A percentile compares a stretch with the other conserved stretches of the same genome.
Evolutionary conservation across 352 stramenopile species (phyloP).

Genomic region (Globisporangium parvum): DNA sequence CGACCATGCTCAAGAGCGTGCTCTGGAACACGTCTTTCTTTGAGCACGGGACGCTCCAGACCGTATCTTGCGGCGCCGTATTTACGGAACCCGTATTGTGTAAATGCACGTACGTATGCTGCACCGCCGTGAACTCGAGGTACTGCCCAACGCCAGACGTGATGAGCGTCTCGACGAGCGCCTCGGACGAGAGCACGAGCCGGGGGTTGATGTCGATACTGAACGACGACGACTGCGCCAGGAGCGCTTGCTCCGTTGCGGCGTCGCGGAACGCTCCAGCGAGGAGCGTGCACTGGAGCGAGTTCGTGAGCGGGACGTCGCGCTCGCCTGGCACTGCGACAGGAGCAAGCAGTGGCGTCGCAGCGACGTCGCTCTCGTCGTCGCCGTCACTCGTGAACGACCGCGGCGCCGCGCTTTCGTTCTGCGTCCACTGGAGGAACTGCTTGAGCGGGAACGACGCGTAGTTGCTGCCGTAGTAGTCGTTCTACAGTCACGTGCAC

Average conservation of each 20-base stretch:
- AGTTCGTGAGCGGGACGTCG: conserved; percentile 33
- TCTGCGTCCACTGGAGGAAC: conserved; percentile 53
- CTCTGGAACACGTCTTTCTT: conserved; percentile 89
- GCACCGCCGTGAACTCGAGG: conserved; percentile 84
- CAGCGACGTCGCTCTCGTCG: conserved; percentile 17
- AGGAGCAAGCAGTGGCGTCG: background rate
- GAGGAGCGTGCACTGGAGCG: conserved; percentile 43
- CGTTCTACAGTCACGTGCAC: conserved; percentile 34
- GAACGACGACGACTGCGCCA: conserved; percentile 47
- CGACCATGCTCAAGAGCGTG: conserved; percentile 73
- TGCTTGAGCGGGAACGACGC: conserved; percentile 57
- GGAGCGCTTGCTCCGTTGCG: conserved; percentile 25
- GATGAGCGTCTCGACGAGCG: conserved; percentile 80
- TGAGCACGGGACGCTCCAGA: conserved; percentile 83
- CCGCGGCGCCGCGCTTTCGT: conserved; percentile 30
- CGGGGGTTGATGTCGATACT: conserved; percentile 76
- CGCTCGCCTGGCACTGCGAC: conserved; percentile 3
- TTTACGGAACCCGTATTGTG: conserved; percentile 6
- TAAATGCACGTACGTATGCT: conserved; percentile 76
- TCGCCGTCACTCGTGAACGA: conserved; percentile 28
- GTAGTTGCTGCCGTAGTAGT: conserved; percentile 81
- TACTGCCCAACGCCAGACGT: conserved; percentile 82
- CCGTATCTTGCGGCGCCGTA: conserved; percentile 22
- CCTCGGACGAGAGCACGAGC: conserved; percentile 74
- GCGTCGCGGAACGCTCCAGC: conserved; percentile 34